Percentiles rank a stretch among this genome's conserved stretches.
These are phyloP conservation scores for Emmonsiellopsis sp. DNA, from an alignment of 2,329 filamentous ascomycete genomes.

Conservation along the genomic window DNA sequence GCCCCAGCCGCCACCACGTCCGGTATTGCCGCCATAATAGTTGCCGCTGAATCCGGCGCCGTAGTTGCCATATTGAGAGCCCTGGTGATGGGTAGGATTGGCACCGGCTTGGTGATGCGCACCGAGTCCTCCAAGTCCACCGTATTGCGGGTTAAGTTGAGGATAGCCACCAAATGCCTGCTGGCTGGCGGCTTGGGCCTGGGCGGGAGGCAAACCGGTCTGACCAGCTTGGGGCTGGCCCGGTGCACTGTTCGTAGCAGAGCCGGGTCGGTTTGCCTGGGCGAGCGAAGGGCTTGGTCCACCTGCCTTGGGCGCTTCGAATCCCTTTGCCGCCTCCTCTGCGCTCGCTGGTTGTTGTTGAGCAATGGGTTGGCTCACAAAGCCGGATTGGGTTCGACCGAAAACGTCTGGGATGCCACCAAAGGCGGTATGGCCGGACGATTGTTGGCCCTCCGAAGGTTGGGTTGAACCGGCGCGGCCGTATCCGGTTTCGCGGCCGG, in stretches of 20 bases:
- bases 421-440: slow-evolving; percentile 41
- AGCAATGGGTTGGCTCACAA: slow-evolving; percentile 44
- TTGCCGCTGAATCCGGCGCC: slow-evolving; percentile 30
- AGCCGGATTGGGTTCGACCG: slow-evolving; percentile 48
- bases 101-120: slow-evolving; percentile 32
- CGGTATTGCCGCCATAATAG: slow-evolving; percentile 33
- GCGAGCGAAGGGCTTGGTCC: slow-evolving; percentile 53
- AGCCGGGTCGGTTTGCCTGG: slow-evolving; percentile 54
- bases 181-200: slow-evolving; percentile 41
- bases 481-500: slow-evolving; percentile 49
- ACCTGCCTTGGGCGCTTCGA: slow-evolving; percentile 46
- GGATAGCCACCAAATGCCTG: slow-evolving; percentile 50
- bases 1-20: slow-evolving; percentile 35
- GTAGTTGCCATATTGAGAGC: slow-evolving; percentile 33
- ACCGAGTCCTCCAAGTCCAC: slow-evolving; percentile 30
- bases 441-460: slow-evolving; percentile 45
- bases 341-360: slow-evolving; percentile 38
- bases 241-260: slow-evolving; percentile 50
- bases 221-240: slow-evolving; percentile 40
- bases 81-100: slow-evolving; percentile 31
- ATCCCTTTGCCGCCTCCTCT: slow-evolving; percentile 50
- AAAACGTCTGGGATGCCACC: slow-evolving; percentile 51
- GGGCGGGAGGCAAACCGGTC: slow-evolving; percentile 44
- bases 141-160: slow-evolving; percentile 43
- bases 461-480: slow-evolving; percentile 49